Percentiles rank a stretch among this genome's conserved stretches.
phyloP scores from a whole-genome alignment of 495 filamentous ascomycete genomes.

The Aspergillus funiculosus region DNA sequence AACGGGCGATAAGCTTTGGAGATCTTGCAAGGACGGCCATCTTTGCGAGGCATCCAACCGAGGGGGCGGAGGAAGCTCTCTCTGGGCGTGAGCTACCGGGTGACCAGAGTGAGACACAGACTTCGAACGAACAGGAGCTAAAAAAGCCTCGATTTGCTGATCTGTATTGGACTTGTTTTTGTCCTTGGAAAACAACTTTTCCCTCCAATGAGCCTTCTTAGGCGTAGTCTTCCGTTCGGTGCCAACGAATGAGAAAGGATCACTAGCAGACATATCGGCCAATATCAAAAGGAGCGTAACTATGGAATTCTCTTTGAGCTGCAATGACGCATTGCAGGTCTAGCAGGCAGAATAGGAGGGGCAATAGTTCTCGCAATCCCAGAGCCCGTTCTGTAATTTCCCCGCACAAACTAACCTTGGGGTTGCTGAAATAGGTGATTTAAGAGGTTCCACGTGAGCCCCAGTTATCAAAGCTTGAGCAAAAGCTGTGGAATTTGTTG shows the following conservation, averaged over 20 bases:
- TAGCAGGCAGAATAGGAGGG: slow-evolving; percentile 4
- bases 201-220: slow-evolving; percentile 42
- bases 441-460: no score
- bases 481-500: no score
- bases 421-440: neutral
- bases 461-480: no score
- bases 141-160: slow-evolving; percentile 44
- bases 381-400: slow-evolving; percentile 1
- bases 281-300: slow-evolving; percentile 9
- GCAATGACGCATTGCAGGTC: slow-evolving; percentile 19
- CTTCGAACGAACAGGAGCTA: slow-evolving; percentile 30
- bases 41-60: slow-evolving; percentile 20
- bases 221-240: slow-evolving; percentile 30
- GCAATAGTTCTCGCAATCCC: neutral
- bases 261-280: slow-evolving; percentile 36
- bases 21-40: slow-evolving; percentile 25
- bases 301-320: slow-evolving; percentile 4
- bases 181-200: slow-evolving; percentile 45
- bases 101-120: slow-evolving; percentile 16
- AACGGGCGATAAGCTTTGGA: slow-evolving; percentile 17
- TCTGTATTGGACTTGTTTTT: slow-evolving; percentile 31
- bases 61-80: slow-evolving; percentile 16
- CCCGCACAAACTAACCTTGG: slow-evolving; percentile 3
- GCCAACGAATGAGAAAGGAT: slow-evolving; percentile 36
- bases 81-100: slow-evolving; percentile 12